phyloP scores from a whole-genome alignment of 306 rosid genomes.

The Canavalia ensiformis region DNA sequence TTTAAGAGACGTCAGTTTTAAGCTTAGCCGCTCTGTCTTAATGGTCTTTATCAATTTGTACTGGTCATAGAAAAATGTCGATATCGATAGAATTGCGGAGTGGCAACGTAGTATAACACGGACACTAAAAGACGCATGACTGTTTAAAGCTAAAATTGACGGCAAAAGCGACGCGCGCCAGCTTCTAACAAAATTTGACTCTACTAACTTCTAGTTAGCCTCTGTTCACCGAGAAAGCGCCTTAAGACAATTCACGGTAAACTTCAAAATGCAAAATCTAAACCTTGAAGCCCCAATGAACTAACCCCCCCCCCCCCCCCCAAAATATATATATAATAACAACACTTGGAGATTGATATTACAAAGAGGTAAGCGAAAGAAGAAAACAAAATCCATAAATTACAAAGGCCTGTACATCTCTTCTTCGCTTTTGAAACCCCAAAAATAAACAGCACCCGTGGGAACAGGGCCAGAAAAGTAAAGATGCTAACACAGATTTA shows the following conservation, averaged over 20 bases:
- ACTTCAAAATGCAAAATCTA: no score
- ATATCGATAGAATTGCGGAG: neutral
- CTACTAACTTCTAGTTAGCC: neutral
- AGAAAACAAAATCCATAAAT: constrained; percentile 75
- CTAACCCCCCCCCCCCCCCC: neutral
- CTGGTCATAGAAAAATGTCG: neutral
- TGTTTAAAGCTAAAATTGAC: neutral
- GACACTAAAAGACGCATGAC: neutral
- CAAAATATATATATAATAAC: neutral
- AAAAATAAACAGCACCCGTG: constrained; percentile 53
- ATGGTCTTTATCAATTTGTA: neutral
- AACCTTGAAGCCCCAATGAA: constrained; percentile 2
- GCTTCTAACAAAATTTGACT: neutral
- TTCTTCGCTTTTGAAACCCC: constrained; percentile 61
- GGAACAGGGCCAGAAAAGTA: constrained; percentile 43
- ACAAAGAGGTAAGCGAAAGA: constrained; percentile 51
- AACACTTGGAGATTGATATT: constrained; percentile 50
- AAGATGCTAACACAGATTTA: constrained; percentile 68
- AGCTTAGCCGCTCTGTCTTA: neutral
- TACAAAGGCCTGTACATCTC: constrained; percentile 87
- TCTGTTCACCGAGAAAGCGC: neutral
- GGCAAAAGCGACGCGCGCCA: constrained; percentile 6
- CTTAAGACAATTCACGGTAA: constrained; percentile 31
- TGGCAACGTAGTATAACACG: neutral
- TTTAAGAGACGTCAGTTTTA: neutral